Evolutionary conservation across 352 stramenopile species (phyloP).

Genomic region (Globisporangium polare): DNA sequence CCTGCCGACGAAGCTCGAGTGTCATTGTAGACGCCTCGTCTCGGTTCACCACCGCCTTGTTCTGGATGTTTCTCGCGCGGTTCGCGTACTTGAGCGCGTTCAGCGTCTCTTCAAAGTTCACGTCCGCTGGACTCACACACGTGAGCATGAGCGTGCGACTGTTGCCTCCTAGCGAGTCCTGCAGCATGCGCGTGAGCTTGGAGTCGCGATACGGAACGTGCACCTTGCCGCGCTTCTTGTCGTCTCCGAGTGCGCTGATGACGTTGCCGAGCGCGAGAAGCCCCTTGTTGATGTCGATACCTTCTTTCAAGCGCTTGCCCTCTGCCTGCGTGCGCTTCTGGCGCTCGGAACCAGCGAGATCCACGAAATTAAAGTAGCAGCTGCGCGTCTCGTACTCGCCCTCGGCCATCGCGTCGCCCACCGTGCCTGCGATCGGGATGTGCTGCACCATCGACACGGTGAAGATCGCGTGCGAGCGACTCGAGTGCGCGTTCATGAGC

Average conservation of each 20-base stretch:
- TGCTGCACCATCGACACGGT: conserved; percentile 83
- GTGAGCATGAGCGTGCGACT: conserved; percentile 91
- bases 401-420: conserved; percentile 26
- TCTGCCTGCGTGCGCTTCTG: conserved; percentile 95
- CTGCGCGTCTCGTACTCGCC: conserved; percentile 74
- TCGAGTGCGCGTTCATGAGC: conserved; percentile 91
- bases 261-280: conserved; percentile 97
- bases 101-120: conserved; percentile 90
- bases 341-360: conserved; percentile 90
- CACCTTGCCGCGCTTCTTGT: conserved; percentile 86
- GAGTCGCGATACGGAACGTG: conserved; percentile 95
- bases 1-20: conserved; percentile 68
- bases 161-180: conserved; percentile 91
- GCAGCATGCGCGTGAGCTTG: conserved; percentile 92
- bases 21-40: conserved; percentile 74
- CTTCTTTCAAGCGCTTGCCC: conserved; percentile 91
- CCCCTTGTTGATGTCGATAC: conserved; percentile 98
- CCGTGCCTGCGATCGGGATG: conserved; percentile 48
- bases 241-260: conserved; percentile 94
- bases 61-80: conserved; percentile 88
- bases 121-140: conserved; percentile 89
- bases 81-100: conserved; percentile 93
- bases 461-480: conserved; percentile 91
- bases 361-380: conserved; percentile 91
- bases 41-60: conserved; percentile 85